phyloP scores from a whole-genome alignment of 495 filamentous ascomycete species.

The Astrocystis sublimbata region DNA sequence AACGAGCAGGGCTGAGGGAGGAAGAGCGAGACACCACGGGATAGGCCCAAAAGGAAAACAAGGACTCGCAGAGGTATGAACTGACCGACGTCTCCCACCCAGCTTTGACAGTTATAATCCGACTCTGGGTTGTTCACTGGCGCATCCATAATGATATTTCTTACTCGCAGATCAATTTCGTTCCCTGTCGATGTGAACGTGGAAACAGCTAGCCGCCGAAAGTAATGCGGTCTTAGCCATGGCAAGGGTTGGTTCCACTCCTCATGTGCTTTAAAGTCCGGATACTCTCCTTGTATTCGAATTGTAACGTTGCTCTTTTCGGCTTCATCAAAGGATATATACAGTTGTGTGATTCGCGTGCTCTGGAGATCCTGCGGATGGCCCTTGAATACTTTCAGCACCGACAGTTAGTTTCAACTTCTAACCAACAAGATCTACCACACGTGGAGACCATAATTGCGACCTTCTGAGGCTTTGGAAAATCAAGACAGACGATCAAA shows the following conservation, averaged over 20 bases:
- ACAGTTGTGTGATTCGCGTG: slow-evolving; percentile 31
- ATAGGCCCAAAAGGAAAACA: neutral
- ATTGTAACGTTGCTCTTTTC: slow-evolving; percentile 33
- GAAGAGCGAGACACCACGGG: neutral
- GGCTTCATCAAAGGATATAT: slow-evolving; percentile 34
- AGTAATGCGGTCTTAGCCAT: slow-evolving; percentile 33
- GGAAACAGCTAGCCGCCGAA: slow-evolving; percentile 33
- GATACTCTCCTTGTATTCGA: slow-evolving; percentile 31
- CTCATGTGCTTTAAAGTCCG: slow-evolving; percentile 29
- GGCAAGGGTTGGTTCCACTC: slow-evolving; percentile 31
- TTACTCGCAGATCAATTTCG: slow-evolving; percentile 27
- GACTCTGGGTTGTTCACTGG: slow-evolving; percentile 32
- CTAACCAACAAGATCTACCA: neutral
- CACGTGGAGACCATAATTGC: neutral
- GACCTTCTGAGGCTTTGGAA: neutral
- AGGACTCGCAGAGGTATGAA: neutral
- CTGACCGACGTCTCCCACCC: slow-evolving; percentile 32
- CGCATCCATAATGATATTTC: slow-evolving; percentile 31
- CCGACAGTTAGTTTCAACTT: neutral
- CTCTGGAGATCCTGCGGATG: slow-evolving; percentile 35
- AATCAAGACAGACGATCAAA: neutral
- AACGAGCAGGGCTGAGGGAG: neutral
- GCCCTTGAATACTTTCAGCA: slow-evolving; percentile 27
- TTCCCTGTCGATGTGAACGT: slow-evolving; percentile 27
- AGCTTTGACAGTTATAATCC: slow-evolving; percentile 34